phyloP scores from a whole-genome alignment of 306 rosid genomes.

The Vachellia pachyceras region DNA sequence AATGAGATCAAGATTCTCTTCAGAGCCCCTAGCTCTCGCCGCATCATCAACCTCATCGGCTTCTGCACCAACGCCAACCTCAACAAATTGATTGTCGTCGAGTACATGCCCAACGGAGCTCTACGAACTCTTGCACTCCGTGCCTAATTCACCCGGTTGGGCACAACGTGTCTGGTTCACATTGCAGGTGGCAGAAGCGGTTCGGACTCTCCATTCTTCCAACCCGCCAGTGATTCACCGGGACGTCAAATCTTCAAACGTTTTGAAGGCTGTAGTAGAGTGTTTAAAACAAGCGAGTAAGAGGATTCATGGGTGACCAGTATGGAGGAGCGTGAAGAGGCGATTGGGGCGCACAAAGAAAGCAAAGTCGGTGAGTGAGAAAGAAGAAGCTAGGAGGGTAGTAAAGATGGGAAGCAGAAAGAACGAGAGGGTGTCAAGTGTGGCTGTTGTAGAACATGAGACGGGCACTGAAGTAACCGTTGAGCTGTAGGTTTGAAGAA shows the following conservation, averaged over 20 bases:
- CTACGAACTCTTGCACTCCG: constrained; percentile 59
- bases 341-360: constrained; percentile 42
- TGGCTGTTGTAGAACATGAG: constrained; percentile 37
- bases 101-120: constrained; percentile 74
- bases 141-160: constrained; percentile 61
- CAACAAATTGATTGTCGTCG: constrained; percentile 58
- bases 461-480: too few species aligned
- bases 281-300: constrained; percentile 34
- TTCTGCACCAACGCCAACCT: constrained; percentile 43
- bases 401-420: constrained; percentile 38
- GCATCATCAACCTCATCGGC: constrained; percentile 67
- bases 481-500: too few species aligned
- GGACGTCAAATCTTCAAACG: constrained; percentile 75
- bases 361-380: too few species aligned
- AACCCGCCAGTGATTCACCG: constrained; percentile 76
- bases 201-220: constrained; percentile 49
- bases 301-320: constrained; percentile 39
- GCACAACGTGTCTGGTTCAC: constrained; percentile 49
- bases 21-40: constrained; percentile 46
- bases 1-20: too few species aligned
- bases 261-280: constrained; percentile 69
- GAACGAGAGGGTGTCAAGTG: constrained; percentile 57
- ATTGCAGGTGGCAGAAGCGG: constrained; percentile 64
- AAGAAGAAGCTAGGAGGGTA: too few species aligned
- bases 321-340: constrained; percentile 45